phyloP scores from a whole-genome alignment of 2,329 filamentous ascomycete species.

The Aureobasidium sp. region DNA sequence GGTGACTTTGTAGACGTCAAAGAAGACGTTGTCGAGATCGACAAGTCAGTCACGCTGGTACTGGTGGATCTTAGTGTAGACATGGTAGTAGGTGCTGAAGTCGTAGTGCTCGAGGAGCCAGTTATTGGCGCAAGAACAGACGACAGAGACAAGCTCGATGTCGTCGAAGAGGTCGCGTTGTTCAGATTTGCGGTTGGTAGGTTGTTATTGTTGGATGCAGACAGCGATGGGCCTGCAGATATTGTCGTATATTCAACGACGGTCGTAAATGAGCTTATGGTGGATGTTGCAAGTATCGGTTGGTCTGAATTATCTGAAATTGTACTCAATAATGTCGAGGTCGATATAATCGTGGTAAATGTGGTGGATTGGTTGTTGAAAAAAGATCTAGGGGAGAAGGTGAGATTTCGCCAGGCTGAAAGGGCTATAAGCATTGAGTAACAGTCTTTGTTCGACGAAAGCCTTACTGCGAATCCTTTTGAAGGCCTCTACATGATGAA shows the following conservation, averaged over 20 bases:
- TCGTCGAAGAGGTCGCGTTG: neutral
- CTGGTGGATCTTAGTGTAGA: neutral
- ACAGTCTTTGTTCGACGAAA: neutral
- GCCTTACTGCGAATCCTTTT: neutral
- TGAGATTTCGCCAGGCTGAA: neutral
- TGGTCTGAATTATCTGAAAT: neutral
- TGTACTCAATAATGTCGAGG: neutral
- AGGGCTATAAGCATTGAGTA: constrained; percentile 1
- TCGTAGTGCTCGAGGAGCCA: neutral
- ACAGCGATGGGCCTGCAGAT: neutral
- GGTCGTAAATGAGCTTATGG: neutral
- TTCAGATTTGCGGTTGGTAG: neutral
- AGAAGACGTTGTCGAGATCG: neutral
- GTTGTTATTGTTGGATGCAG: neutral
- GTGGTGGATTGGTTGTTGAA: neutral
- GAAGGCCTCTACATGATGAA: neutral
- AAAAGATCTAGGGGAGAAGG: neutral
- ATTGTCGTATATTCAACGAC: neutral
- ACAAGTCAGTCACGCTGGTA: neutral
- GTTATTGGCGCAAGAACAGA: neutral
- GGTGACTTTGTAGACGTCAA: neutral
- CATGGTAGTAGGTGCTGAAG: neutral
- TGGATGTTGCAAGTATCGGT: neutral
- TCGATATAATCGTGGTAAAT: neutral
- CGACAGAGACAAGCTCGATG: constrained; percentile 13